Conservation (phyloP, 2,329 filamentous ascomycete genomes). For the Aspergillus unguis region DNA sequence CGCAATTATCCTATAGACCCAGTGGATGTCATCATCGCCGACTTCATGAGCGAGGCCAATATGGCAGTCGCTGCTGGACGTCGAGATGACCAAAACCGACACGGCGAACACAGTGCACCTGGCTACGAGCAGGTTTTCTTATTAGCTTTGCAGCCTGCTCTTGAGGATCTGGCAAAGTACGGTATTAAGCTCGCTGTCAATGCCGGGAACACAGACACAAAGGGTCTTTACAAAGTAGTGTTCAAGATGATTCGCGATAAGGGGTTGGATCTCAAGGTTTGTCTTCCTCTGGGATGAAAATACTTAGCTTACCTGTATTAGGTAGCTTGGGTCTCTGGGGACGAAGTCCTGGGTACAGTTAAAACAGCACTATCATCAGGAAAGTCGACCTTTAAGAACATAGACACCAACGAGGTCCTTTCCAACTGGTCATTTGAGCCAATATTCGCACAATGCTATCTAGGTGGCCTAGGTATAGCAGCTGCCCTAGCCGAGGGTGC, state of each 20-base stretch:
- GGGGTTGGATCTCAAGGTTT: constrained; percentile 40
- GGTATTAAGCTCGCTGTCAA: constrained; percentile 46
- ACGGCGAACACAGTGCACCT: constrained; percentile 23
- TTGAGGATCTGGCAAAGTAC: constrained; percentile 39
- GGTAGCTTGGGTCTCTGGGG: constrained; percentile 50
- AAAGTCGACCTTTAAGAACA: constrained; percentile 38
- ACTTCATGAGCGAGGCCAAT: constrained; percentile 52
- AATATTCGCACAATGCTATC: constrained; percentile 29
- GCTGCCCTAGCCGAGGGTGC: constrained; percentile 40
- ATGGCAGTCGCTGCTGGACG: constrained; percentile 44
- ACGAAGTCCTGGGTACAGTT: constrained; percentile 41
- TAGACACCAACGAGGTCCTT: constrained; percentile 37
- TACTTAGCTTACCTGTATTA: constrained; percentile 13
- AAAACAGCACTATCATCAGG: constrained; percentile 29
- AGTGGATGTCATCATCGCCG: constrained; percentile 47
- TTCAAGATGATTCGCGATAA: constrained; percentile 36
- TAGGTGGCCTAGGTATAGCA: constrained; percentile 41
- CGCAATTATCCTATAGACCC: constrained; percentile 42
- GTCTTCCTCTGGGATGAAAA: background rate
- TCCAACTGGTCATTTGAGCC: constrained; percentile 38
- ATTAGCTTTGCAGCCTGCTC: constrained; percentile 44
- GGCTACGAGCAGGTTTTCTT: constrained; percentile 54
- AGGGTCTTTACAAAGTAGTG: constrained; percentile 40
- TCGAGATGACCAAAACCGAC: constrained; percentile 35
- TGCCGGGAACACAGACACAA: constrained; percentile 44